Conservation (phyloP, 176 grass and related monocot species). For the Avena atlantica region DNA sequence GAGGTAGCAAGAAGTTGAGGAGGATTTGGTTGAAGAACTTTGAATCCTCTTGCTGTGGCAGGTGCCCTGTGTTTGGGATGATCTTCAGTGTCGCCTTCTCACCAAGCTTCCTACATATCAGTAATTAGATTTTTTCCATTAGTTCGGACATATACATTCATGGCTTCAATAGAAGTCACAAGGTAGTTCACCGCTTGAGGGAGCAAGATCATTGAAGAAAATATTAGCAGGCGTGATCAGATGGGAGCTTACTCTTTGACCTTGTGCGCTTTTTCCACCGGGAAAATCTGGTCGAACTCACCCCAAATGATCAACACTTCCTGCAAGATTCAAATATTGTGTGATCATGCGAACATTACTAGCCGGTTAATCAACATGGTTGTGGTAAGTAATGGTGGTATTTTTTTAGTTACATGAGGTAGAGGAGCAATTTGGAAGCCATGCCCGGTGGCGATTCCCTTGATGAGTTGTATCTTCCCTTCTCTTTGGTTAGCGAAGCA, state of each 20-base stretch:
- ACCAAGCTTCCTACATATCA: slow-evolving; percentile 61
- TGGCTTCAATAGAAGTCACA: not conserved
- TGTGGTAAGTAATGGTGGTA: not conserved
- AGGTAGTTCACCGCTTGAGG: not conserved
- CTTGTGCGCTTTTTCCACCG: slow-evolving; percentile 63
- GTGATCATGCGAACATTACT: not conserved
- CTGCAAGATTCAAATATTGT: slow-evolving; percentile 14
- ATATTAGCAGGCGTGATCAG: not conserved
- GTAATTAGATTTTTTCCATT: not conserved
- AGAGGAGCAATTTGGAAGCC: slow-evolving; percentile 75
- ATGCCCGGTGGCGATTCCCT: slow-evolving; percentile 61
- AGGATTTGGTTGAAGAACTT: slow-evolving; percentile 62
- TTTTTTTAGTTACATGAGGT: slow-evolving; percentile 52
- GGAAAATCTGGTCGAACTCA: slow-evolving; percentile 84
- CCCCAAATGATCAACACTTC: slow-evolving; percentile 87
- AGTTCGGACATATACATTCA: not conserved
- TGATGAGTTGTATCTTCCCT: slow-evolving; percentile 74
- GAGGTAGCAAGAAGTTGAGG: slow-evolving; percentile 57
- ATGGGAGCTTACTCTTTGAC: slow-evolving; percentile 64
- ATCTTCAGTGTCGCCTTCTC: slow-evolving; percentile 70
- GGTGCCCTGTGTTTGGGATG: slow-evolving; percentile 67
- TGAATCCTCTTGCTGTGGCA: slow-evolving; percentile 70
- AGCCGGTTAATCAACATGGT: not conserved
- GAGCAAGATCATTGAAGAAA: not conserved
- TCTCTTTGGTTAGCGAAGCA: slow-evolving; percentile 59